A percentile compares a stretch with the other conserved stretches of the same genome.
phyloP scores from a whole-genome alignment of 2,329 filamentous ascomycete genomes.

The Epichloe coenophiala region DNA sequence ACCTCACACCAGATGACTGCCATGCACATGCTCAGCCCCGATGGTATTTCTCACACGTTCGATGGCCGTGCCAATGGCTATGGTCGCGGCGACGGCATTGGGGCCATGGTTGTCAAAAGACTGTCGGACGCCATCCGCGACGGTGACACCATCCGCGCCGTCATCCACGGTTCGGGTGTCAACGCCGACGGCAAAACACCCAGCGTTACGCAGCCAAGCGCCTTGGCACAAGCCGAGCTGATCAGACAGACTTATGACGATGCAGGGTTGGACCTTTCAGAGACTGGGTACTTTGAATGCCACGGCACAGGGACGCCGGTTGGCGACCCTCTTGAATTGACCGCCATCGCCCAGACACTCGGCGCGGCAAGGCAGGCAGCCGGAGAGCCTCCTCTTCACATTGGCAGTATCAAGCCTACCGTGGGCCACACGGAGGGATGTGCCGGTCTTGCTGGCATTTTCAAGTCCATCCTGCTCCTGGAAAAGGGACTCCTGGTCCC shows the following conservation, averaged over 20 bases:
- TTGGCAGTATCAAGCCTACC: constrained; percentile 17
- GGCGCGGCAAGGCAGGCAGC: constrained; percentile 23
- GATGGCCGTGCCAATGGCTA: constrained; percentile 28
- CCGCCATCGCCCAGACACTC: constrained; percentile 13
- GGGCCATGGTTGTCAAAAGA: constrained; percentile 26
- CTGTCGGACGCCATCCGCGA: constrained; percentile 27
- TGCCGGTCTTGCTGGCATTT: constrained; percentile 11
- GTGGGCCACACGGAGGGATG: constrained; percentile 13
- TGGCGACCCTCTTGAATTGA: constrained; percentile 17
- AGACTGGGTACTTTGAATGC: constrained; percentile 23
- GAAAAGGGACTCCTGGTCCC: constrained; percentile 11
- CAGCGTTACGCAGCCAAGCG: neutral
- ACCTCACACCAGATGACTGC: neutral
- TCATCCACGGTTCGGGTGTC: neutral
- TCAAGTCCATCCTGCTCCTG: constrained; percentile 15
- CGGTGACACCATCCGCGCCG: constrained; percentile 21
- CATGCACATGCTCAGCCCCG: constrained; percentile 4
- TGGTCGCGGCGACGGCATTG: constrained; percentile 30
- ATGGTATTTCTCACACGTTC: constrained; percentile 18
- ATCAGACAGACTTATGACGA: constrained; percentile 1
- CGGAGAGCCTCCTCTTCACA: constrained; percentile 11
- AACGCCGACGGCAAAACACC: neutral
- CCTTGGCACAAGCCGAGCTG: constrained; percentile 6
- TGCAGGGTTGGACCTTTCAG: constrained; percentile 9
- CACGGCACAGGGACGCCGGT: constrained; percentile 26